Base-by-base conservation (phyloP, 106 monocot species). In the Allium fistulosum region DNA sequence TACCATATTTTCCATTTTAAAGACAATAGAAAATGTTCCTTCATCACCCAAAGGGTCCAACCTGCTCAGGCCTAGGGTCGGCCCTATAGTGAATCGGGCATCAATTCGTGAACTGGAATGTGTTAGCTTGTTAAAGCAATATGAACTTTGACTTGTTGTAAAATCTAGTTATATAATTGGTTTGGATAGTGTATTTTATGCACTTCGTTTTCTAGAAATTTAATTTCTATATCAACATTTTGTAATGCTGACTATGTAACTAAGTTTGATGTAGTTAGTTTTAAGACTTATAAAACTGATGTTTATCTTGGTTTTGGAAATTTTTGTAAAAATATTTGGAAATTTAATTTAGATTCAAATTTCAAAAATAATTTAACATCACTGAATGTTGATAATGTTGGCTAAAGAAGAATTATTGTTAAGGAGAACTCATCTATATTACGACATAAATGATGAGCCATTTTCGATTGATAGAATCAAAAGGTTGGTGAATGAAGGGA, bases 161-260 rank as follows among this genome's bases (percentile, higher is more conserved):
- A 11, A 71, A 48, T 17, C 15, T 17, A 7, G 8, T 10, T 49
- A 45, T 69, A 56, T 69, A 7, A 10, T 56, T 7, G 26, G 53
- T 69, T 57, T 69, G 17, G 14, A 69, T 0, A 57, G 26, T 16
- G 18, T 37, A 8, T 53, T 69, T 15, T 69, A 69, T 69, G 11
- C 57, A 9, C 53, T 49, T 9, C 60, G 22, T 22, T 71, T 47
- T 59, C 11, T 48, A 71, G 7, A 60, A 71, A 59, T 71, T 59
- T 48, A 49, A 14, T 71, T 46, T 71, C 4, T 59, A 22, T 59
- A 14, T 59, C 70, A 27, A 58, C 6, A 17, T 18, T 71, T 2
- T 47, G 15, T 14, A 3, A 7, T 4, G 13, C 28, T 17, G 46
- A 22, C 13, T 59, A 48, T 49, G 5, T 45, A 16, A 10, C 49